Base-by-base conservation (phyloP, 1,284 basidiomycete species). In the Sporisorium exsertum region DNA sequence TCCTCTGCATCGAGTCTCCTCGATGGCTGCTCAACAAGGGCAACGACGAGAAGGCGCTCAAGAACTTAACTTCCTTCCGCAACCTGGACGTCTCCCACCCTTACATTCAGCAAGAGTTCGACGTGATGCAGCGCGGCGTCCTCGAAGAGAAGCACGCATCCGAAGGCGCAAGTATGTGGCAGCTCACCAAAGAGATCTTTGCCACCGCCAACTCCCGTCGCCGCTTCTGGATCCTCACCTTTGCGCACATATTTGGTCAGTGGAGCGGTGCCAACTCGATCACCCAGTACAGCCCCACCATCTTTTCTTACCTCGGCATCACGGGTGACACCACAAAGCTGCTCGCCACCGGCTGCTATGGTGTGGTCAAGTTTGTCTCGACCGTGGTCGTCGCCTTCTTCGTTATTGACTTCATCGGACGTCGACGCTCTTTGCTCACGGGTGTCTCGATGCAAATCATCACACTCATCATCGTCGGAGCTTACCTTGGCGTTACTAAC, bases 21-120 rank as follows among this genome's bases (percentile, higher is more conserved):
- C 92, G 94, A 84, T 94, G 89, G 89, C 89, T 91, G 55, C 88
- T 94, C 87, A 92, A 92, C 87, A 88, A 88, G 66, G 90, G 90
- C 37, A 87, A 87, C 42, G 86, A 91, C 59, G 89, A 88, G 3
- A 56, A 67, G 6, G 85, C 92, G 5, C 88, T 94, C 61, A 81
- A 87, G n/a, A 90, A 91, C 62, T 89, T 94, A 33, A 15, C 22
- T 3, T 40, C 6, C 33, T 55, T 54, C 45, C 60, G 60, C 43
- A 42, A 62, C 27, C 42, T 58, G 29, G 43, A 40, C 12, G 32
- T 10, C 18, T 29, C 29, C 10, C 49, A 60, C 32, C 56, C 53
- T 12, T 42, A 53, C n/a, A 16, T 59, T 18, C 20, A 8, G 16
- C 43, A 58, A 45, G 64, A 66, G 20, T 62, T 55, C 46, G 43